These are phyloP conservation scores for Globisporangium orthogonon DNA, from an alignment of 352 stramenopile species.

Conservation along the genomic window DNA sequence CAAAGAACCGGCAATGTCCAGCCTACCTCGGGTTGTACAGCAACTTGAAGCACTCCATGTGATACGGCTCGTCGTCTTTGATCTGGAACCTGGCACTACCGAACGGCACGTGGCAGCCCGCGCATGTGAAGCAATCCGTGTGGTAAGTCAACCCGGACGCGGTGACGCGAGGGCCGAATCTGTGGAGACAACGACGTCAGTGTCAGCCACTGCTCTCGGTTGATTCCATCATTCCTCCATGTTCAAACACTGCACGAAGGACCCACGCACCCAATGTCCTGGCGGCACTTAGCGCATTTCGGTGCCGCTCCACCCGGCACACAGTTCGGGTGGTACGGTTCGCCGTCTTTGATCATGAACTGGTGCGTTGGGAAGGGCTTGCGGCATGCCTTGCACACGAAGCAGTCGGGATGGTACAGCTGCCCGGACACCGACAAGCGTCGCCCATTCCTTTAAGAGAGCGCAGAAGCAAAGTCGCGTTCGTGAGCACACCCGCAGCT, in stretches of 20 bases:
- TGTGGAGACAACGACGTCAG: neutral
- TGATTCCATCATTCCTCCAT: too few species aligned
- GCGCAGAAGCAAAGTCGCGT: neutral
- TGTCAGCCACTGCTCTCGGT: neutral
- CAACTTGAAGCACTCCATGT: constrained; percentile 53
- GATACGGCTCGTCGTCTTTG: constrained; percentile 51
- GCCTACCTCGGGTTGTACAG: constrained; percentile 53
- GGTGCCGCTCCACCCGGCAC: constrained; percentile 8
- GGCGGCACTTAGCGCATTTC: constrained; percentile 19
- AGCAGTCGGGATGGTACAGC: constrained; percentile 42
- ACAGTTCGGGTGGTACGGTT: constrained; percentile 58
- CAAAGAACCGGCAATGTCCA: neutral
- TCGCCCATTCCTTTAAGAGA: constrained; percentile 16
- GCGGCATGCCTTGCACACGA: constrained; percentile 37
- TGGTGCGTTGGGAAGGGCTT: constrained; percentile 28
- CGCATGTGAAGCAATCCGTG: constrained; percentile 29
- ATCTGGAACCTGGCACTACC: constrained; percentile 25
- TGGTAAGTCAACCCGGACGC: constrained; percentile 26
- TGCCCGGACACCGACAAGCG: constrained; percentile 32
- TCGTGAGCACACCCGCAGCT: neutral
- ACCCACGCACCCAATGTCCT: constrained; percentile 8
- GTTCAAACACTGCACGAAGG: too few species aligned
- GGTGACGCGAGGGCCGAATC: constrained; percentile 17
- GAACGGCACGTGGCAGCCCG: constrained; percentile 31
- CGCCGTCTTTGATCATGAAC: constrained; percentile 47